Evolutionary conservation across 2,329 filamentous ascomycete genomes (phyloP), one percentile per base, ranked within the genome.

Genomic region (Monosporascus cannonballus): DNA sequence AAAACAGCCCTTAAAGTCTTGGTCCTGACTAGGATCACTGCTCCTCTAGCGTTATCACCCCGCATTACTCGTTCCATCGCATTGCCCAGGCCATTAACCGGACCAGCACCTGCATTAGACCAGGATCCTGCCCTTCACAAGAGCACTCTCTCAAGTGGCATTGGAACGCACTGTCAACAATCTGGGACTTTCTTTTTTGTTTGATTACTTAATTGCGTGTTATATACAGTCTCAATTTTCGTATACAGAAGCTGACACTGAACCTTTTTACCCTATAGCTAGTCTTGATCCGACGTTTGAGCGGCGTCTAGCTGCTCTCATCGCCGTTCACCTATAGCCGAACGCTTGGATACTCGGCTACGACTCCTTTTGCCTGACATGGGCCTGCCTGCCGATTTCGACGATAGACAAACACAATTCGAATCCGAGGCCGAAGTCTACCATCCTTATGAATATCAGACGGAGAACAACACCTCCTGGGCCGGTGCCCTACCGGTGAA

Each of bases 401-500:
- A 85, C 78, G 83, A 86, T 71, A 81, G 81, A 81, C 75, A 85
- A 71, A 79, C 71, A 70, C 77, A 83, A 62, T 72, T 79, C 64
- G 81, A 84, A 62, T 78, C 81, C 61, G 76, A 83, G 68, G 75
- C 78, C 62, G 77, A 83, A 64, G 69, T 75, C 68, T 85, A 85
- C 67, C 76, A 79, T 68, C 82, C 79, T 49, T 96, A 93, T 84
- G 85, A 90, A 72, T 97, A 94, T 74, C 86, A 94, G 73, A 86
- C 85, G 56, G 86, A 91, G 71, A 90, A 91, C 77, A 90, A 91
- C 70, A 73, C 67, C 71, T 93, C 90, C 62, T 95, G 94, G 94
- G 94, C 93, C 65, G 90, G 92, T 68, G 89, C 93, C 69, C 83
- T 99, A 65, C 94, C 94, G 68, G 84, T 95, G 82, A 96, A 96